phyloP scores from a whole-genome alignment of 2,329 filamentous ascomycete genomes.

The Samsoniella hepiali region DNA sequence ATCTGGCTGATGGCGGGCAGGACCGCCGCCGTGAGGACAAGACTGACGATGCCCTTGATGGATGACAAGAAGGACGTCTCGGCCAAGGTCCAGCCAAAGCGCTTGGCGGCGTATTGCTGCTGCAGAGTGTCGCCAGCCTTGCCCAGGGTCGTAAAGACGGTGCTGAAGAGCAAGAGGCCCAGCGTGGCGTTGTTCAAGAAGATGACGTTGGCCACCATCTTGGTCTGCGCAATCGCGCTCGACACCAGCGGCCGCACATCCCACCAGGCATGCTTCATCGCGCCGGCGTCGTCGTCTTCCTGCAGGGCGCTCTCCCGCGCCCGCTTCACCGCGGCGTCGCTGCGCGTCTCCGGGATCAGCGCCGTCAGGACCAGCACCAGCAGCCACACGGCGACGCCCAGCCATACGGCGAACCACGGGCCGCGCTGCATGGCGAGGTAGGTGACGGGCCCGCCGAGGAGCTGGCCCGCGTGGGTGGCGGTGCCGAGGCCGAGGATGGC shows the following conservation, averaged over 20 bases:
- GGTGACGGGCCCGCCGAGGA: slow-evolving; percentile 22
- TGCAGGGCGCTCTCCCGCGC: slow-evolving; percentile 8
- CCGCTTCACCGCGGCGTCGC: background rate
- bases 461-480: slow-evolving; percentile 16
- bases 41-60: background rate
- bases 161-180: slow-evolving; percentile 13
- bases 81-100: slow-evolving; percentile 16
- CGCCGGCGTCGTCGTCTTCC: background rate
- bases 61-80: slow-evolving; percentile 2
- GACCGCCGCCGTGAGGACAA: slow-evolving; percentile 1
- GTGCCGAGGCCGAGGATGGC: slow-evolving; percentile 23
- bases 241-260: background rate
- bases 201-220: background rate
- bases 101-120: slow-evolving; percentile 17
- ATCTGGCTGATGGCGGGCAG: slow-evolving; percentile 10
- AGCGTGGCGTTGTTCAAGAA: background rate
- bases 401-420: slow-evolving; percentile 17
- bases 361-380: slow-evolving; percentile 15
- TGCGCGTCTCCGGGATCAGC: slow-evolving; percentile 21
- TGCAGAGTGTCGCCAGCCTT: background rate
- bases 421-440: slow-evolving; percentile 22
- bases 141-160: slow-evolving; percentile 1
- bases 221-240: background rate
- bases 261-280: background rate
- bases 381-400: slow-evolving; percentile 17